Conservation (phyloP, 805 yeast genomes). For the Candida vaughaniae region DNA sequence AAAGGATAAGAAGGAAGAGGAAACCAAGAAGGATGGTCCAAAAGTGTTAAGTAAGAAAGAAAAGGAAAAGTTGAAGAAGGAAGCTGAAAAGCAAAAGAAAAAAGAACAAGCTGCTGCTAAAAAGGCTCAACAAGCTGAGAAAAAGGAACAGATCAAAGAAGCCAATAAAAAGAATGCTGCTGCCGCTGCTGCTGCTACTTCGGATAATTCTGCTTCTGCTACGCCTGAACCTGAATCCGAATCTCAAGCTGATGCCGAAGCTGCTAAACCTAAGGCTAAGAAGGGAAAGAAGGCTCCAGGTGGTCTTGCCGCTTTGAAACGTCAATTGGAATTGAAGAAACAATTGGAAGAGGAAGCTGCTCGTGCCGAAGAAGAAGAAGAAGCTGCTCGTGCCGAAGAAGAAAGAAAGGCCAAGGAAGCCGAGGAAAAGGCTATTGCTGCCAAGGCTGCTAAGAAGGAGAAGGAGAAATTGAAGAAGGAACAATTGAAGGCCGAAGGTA, state of each 20-base stretch:
- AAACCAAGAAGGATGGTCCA: constrained; percentile 57
- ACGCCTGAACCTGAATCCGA: constrained; percentile 31
- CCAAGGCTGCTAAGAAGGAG: constrained; percentile 70
- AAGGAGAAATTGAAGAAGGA: constrained; percentile 84
- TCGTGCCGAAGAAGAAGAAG: constrained; percentile 70
- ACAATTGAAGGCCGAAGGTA: constrained; percentile 94
- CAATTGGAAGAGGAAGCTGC: constrained; percentile 84
- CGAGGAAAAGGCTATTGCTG: constrained; percentile 63
- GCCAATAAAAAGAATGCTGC: constrained; percentile 46
- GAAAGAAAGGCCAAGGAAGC: constrained; percentile 53
- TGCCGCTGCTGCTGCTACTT: constrained; percentile 24
- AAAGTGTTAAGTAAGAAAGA: constrained; percentile 88
- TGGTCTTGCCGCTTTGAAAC: constrained; percentile 86
- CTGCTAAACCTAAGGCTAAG: constrained; percentile 36
- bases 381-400: constrained; percentile 47
- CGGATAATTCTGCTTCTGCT: constrained; percentile 24
- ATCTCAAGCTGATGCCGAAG: constrained; percentile 2
- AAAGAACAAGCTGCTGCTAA: constrained; percentile 86
- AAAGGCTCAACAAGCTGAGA: constrained; percentile 66
- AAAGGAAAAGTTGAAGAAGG: constrained; percentile 93
- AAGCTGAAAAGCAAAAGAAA: constrained; percentile 85
- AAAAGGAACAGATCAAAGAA: constrained; percentile 55
- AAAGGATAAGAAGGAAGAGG: constrained; percentile 56
- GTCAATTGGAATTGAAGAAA: constrained; percentile 84
- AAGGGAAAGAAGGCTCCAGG: constrained; percentile 80